Conservation (phyloP, 176 grass and related monocot species). For the Cymbopogon citratus region DNA sequence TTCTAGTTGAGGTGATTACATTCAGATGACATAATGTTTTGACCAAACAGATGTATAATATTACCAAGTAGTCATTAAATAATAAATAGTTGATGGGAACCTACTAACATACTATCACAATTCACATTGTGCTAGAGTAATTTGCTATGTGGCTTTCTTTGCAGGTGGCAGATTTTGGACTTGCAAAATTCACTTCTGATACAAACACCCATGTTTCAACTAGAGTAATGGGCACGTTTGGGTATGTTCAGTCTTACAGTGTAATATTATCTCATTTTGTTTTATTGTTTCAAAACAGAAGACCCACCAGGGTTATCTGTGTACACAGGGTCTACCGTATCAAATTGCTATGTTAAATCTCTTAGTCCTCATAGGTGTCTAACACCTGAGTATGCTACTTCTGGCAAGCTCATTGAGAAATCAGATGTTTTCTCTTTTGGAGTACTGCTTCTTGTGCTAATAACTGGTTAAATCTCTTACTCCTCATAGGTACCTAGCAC, state of each 20-base stretch:
- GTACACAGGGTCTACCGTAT: background rate
- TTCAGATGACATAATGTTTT: conserved; percentile 1
- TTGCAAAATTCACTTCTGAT: conserved; percentile 81
- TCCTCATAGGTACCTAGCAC: conserved; percentile 81
- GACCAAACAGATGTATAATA: background rate
- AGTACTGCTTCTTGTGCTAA: conserved; percentile 95
- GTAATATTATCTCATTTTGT: conserved; percentile 4
- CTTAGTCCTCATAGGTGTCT: conserved; percentile 59
- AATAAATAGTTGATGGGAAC: conserved; percentile 24
- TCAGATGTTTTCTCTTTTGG: conserved; percentile 97
- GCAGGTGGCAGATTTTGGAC: conserved; percentile 98
- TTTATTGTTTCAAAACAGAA: background rate
- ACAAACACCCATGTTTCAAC: conserved; percentile 89
- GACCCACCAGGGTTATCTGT: background rate
- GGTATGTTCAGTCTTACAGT: conserved; percentile 43
- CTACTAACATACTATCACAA: background rate
- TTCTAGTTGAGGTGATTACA: conserved; percentile 5
- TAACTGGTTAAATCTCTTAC: conserved; percentile 64
- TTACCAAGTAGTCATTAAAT: conserved; percentile 17
- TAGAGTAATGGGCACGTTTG: conserved; percentile 93
- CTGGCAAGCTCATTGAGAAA: conserved; percentile 90
- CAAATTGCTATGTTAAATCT: conserved; percentile 12
- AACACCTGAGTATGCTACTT: conserved; percentile 96
- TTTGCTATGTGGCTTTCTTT: conserved; percentile 17
- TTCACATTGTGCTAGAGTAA: background rate